These are phyloP conservation scores for Phaseolus lunatus DNA, from an alignment of 306 rosid genomes.

Conservation along the genomic window DNA sequence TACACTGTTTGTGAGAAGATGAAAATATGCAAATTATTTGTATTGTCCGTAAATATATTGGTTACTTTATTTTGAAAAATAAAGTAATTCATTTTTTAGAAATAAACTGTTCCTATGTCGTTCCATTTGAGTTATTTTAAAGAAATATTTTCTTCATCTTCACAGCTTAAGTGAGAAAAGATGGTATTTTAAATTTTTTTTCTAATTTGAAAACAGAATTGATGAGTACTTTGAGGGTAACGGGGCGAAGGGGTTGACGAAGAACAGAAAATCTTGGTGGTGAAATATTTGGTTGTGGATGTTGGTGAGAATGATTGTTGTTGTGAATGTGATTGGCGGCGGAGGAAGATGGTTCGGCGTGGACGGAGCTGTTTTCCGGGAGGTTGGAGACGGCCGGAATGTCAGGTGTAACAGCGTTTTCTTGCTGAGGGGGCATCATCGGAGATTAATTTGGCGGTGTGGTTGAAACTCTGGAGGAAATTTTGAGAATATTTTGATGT, in stretches of 20 bases:
- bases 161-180: not conserved
- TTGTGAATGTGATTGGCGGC: not conserved
- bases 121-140: not conserved
- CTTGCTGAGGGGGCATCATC: constrained; percentile 77
- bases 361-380: constrained; percentile 55
- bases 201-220: not conserved
- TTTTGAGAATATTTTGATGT: not conserved
- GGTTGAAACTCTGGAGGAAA: not conserved
- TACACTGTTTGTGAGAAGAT: too few species aligned
- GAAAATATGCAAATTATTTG: too few species aligned
- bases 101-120: not conserved
- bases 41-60: too few species aligned
- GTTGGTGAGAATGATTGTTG: constrained; percentile 34
- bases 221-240: constrained; percentile 61
- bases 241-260: constrained; percentile 56
- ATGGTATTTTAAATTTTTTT: not conserved
- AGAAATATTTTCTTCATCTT: not conserved
- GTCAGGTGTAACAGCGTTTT: constrained; percentile 39
- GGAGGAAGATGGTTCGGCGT: constrained; percentile 54
- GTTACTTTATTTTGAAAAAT: not conserved
- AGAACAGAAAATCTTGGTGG: constrained; percentile 47
- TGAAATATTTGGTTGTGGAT: constrained; percentile 44
- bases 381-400: constrained; percentile 44
- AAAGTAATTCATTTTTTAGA: not conserved
- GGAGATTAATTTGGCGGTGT: not conserved